A percentile compares a stretch with the other conserved stretches of the same genome.
These are phyloP conservation scores for Cubamyces sp. DNA, from an alignment of 768 basidiomycete species.

Conservation along the genomic window DNA sequence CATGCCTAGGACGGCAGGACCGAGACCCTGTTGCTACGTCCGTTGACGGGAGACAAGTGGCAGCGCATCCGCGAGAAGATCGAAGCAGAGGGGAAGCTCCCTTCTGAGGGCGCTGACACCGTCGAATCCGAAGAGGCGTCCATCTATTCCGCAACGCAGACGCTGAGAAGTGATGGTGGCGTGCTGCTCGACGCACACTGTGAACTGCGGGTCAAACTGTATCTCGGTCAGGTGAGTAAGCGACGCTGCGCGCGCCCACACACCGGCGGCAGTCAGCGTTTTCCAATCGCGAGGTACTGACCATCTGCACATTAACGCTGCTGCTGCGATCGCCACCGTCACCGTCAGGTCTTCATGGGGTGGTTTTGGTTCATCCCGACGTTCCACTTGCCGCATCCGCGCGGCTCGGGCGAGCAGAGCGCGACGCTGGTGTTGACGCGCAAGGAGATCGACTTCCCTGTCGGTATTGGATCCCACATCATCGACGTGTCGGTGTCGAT, in stretches of 20 bases:
- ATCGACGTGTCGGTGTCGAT: constrained; percentile 69
- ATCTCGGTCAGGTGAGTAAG: constrained; percentile 62
- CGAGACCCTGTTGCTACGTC: constrained; percentile 48
- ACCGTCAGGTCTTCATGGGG: constrained; percentile 61
- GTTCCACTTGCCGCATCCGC: constrained; percentile 72
- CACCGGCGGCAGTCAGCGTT: neutral
- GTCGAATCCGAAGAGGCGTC: constrained; percentile 48
- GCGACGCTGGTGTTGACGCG: constrained; percentile 51
- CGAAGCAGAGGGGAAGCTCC: constrained; percentile 21
- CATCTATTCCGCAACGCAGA: constrained; percentile 44
- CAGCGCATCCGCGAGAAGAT: constrained; percentile 44
- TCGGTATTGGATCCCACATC: constrained; percentile 71
- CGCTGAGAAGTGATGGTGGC: constrained; percentile 41
- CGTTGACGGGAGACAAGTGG: constrained; percentile 51
- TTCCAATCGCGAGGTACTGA: constrained; percentile 1
- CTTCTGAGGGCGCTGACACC: neutral
- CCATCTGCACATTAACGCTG: neutral
- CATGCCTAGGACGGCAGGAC: constrained; percentile 44
- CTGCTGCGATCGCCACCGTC: constrained; percentile 35
- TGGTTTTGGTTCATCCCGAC: constrained; percentile 89
- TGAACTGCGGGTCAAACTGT: constrained; percentile 73
- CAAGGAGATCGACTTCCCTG: constrained; percentile 77
- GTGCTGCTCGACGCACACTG: constrained; percentile 66
- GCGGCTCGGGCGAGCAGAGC: constrained; percentile 29
- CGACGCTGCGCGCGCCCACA: neutral